These are phyloP conservation scores for Cercospora sp. DNA, from an alignment of 2,329 filamentous ascomycete genomes.

Conservation along the genomic window DNA sequence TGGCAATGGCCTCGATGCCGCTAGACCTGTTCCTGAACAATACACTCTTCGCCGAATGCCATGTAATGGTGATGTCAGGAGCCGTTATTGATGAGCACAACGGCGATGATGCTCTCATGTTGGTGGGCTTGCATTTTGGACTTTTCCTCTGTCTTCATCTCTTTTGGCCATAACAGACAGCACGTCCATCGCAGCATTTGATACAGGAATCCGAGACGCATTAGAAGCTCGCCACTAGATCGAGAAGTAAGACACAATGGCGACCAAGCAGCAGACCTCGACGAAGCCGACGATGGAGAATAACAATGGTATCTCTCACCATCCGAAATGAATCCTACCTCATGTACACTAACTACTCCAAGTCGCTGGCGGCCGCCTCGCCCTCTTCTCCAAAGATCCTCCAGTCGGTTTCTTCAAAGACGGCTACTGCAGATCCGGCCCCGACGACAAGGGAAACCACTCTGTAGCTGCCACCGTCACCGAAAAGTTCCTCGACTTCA, in stretches of 20 bases:
- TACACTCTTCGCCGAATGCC: background rate
- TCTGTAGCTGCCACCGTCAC: slow-evolving; percentile 26
- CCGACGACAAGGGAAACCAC: slow-evolving; percentile 23
- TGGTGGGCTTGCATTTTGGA: background rate
- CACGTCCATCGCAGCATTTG: background rate
- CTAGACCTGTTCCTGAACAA: slow-evolving; percentile 16
- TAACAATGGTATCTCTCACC: slow-evolving; percentile 23
- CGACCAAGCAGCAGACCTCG: slow-evolving; percentile 25
- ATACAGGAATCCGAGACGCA: background rate
- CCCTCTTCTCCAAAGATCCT: slow-evolving; percentile 24
- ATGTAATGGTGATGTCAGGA: slow-evolving; percentile 24
- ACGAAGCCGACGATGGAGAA: slow-evolving; percentile 31
- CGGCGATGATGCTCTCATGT: slow-evolving; percentile 16
- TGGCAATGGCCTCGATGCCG: background rate
- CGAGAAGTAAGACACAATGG: slow-evolving; percentile 9
- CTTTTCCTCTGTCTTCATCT: background rate
- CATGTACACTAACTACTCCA: background rate
- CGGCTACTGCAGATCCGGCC: slow-evolving; percentile 23
- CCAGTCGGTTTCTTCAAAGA: slow-evolving; percentile 25
- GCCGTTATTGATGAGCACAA: background rate
- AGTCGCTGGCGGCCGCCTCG: slow-evolving; percentile 24
- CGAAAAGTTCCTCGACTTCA: slow-evolving; percentile 22
- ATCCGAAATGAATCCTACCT: too few species aligned
- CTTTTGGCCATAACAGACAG: background rate
- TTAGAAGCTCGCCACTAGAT: background rate